A percentile compares a stretch with the other conserved stretches of the same genome.
Conservation (phyloP, 441 rosid species). For the Adansonia grandidieri region DNA sequence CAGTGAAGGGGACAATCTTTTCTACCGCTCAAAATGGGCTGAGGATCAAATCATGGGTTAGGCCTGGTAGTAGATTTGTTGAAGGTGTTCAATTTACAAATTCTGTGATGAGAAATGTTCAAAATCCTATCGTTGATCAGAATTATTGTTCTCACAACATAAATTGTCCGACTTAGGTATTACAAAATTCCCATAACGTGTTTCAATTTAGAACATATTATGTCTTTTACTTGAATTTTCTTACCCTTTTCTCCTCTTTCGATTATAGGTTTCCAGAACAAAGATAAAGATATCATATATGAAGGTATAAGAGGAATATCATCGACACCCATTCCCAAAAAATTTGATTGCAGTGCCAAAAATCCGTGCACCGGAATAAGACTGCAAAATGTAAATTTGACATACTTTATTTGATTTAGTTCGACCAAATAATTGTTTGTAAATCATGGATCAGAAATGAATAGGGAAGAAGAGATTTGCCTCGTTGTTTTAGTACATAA, state of each 20-base stretch:
- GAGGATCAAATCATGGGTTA: constrained; percentile 63
- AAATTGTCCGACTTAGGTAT: constrained; percentile 59
- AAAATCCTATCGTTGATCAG: constrained; percentile 70
- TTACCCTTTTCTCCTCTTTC: too few species aligned
- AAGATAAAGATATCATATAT: constrained; percentile 43
- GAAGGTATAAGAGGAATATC: constrained; percentile 46
- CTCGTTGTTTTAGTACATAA: not conserved
- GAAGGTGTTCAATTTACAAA: constrained; percentile 44
- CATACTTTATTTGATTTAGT: constrained; percentile 24
- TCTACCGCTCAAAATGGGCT: constrained; percentile 54
- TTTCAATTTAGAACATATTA: too few species aligned
- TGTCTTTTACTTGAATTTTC: not conserved
- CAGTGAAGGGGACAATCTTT: constrained; percentile 23
- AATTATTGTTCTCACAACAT: constrained; percentile 56
- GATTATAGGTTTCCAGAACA: constrained; percentile 32
- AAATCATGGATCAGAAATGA: not conserved
- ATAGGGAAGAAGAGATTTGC: not conserved
- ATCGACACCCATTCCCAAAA: constrained; percentile 44
- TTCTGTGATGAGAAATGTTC: constrained; percentile 47
- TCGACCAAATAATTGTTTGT: constrained; percentile 12
- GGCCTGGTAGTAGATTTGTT: constrained; percentile 58
- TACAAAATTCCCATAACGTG: not conserved
- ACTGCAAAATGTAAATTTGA: constrained; percentile 45
- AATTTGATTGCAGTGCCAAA: constrained; percentile 47
- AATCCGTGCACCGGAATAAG: constrained; percentile 44